Conservation (phyloP, 2,329 filamentous ascomycete genomes). For the Cytospora leucostoma region DNA sequence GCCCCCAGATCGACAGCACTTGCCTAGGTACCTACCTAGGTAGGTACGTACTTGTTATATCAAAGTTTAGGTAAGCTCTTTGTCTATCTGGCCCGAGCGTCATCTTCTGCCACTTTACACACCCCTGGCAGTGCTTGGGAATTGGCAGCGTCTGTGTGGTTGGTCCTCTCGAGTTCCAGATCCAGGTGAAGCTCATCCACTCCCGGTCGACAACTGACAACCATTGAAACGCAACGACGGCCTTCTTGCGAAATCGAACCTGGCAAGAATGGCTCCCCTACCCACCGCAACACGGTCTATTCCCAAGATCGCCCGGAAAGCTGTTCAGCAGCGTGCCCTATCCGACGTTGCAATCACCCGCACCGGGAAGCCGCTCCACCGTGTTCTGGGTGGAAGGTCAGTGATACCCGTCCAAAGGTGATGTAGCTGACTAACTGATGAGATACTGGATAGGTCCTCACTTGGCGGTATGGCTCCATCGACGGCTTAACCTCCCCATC, state of each 20-base stretch:
- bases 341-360: slow-evolving; percentile 92
- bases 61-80: slow-evolving; percentile 21
- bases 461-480: slow-evolving; percentile 70
- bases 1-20: slow-evolving; percentile 11
- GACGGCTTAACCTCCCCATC: background rate
- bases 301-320: slow-evolving; percentile 48
- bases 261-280: slow-evolving; percentile 57
- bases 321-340: slow-evolving; percentile 54
- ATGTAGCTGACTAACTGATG: slow-evolving; percentile 11
- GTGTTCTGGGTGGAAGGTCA: slow-evolving; percentile 86
- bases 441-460: slow-evolving; percentile 62
- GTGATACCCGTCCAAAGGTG: slow-evolving; percentile 39
- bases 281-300: slow-evolving; percentile 58
- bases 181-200: slow-evolving; percentile 31
- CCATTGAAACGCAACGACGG: slow-evolving; percentile 35
- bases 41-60: background rate
- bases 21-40: background rate
- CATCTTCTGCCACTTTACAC: background rate
- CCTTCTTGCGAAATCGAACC: slow-evolving; percentile 37
- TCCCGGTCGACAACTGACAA: slow-evolving; percentile 28
- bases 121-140: slow-evolving; percentile 27
- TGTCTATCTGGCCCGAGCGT: slow-evolving; percentile 22
- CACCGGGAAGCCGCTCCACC: slow-evolving; percentile 93
- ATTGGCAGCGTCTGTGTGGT: slow-evolving; percentile 26
- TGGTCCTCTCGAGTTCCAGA: slow-evolving; percentile 26